Evolutionary conservation across 352 stramenopile genomes (phyloP), one percentile per base, ranked within the genome.

Genomic region (Globisporangium recalcitrans): DNA sequence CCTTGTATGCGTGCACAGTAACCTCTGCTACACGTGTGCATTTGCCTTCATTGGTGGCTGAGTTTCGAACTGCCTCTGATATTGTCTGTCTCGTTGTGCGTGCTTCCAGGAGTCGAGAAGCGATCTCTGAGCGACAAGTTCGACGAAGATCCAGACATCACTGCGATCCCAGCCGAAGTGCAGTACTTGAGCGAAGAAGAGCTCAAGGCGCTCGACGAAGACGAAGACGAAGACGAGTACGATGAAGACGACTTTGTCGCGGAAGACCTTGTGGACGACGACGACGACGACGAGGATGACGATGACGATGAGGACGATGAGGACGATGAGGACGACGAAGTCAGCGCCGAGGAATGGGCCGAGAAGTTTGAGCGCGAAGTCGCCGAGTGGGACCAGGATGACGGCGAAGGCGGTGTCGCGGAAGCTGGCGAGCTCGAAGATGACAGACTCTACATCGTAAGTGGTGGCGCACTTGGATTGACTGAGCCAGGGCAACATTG

Each of bases 321-420:
- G 0, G 72, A 76, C 16, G 70, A 77, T 0, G 76, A 85, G 1
- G 73, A 85, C 51, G 64, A 62, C 8, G 71, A 78, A 44, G 65
- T 87, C 10, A 78, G 65, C 29, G 71, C 79, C 31, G 68, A 75
- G 14, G 77, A 88, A 59, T 90, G 80, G 80, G 78, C 80, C 19
- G 66, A 66, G 55, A 85, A 86, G 48, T 90, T 88, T 67, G 81
- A 90, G 69, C 73, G 64, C 16, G 75, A 90, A 7, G 72, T 90
- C 29, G 76, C 81, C 51, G 63, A 74, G 58, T 80, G 76, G 69
- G 75, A 88, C 48, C 48, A 73, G 11, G 74, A 84, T 22, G 70
- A 77, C 24, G 69, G 58, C 19, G 68, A 63, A 24, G 56, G 11
- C 9, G 42, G 29, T 14, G 3, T 44, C 19, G 34, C 0, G 22